Evolutionary conservation across 345 rosid species (phyloP).

Genomic region (Aethionema arabicum): DNA sequence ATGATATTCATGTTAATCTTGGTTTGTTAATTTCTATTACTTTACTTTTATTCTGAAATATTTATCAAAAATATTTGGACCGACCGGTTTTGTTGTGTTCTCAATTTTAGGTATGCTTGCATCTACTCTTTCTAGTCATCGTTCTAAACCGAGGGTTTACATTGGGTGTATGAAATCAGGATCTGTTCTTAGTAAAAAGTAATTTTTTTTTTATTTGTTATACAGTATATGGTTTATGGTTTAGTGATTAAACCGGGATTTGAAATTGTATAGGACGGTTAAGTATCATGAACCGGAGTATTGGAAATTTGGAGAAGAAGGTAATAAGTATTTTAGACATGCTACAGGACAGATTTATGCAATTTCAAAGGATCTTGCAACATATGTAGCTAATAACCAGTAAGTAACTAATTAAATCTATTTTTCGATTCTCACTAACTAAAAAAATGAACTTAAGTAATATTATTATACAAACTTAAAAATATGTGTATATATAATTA

Average conservation of each 20-base stretch:
- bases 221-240: not conserved
- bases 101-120: slow-evolving; percentile 76
- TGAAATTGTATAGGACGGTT: slow-evolving; percentile 52
- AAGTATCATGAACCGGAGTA: slow-evolving; percentile 95
- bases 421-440: slow-evolving; percentile 6
- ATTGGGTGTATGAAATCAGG: slow-evolving; percentile 99
- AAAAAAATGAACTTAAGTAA: too few species aligned
- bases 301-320: slow-evolving; percentile 98
- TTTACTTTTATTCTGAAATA: too few species aligned
- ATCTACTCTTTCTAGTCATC: slow-evolving; percentile 76
- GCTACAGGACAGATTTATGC: slow-evolving; percentile 99
- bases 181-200: slow-evolving; percentile 90
- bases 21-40: slow-evolving; percentile 38
- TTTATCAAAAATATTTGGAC: too few species aligned
- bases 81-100: not conserved
- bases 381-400: slow-evolving; percentile 82
- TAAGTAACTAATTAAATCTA: slow-evolving; percentile 38
- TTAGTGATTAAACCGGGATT: not conserved
- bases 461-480: too few species aligned
- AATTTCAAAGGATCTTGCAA: slow-evolving; percentile 89
- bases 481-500: too few species aligned
- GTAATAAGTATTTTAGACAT: slow-evolving; percentile 92
- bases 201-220: slow-evolving; percentile 24
- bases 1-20: slow-evolving; percentile 95
- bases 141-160: slow-evolving; percentile 84